Percentiles rank a stretch among this genome's conserved stretches.
These are phyloP conservation scores for Pichia eremophila DNA, from an alignment of 805 yeast species.

Conservation along the genomic window DNA sequence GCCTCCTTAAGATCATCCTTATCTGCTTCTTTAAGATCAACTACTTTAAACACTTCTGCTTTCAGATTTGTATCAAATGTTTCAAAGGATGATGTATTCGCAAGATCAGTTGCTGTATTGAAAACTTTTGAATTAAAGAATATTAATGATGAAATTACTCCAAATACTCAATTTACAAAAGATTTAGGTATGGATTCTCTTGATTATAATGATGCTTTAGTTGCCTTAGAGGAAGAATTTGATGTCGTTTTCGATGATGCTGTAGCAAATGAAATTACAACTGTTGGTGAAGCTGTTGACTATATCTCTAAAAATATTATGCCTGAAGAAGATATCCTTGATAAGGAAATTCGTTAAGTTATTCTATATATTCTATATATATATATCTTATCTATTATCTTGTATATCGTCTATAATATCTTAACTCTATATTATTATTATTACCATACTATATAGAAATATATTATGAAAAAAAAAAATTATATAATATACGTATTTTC, in stretches of 20 bases:
- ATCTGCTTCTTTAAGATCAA: not conserved
- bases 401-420: not conserved
- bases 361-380: not conserved
- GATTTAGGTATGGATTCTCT: constrained; percentile 88
- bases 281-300: constrained; percentile 51
- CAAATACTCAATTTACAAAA: constrained; percentile 43
- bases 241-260: constrained; percentile 34
- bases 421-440: too few relatives aligned
- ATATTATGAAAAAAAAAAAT: too few relatives aligned
- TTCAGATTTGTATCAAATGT: constrained; percentile 28
- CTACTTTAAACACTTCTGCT: too few relatives aligned
- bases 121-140: constrained; percentile 37
- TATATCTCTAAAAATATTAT: constrained; percentile 34
- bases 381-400: not conserved
- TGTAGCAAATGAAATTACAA: constrained; percentile 49
- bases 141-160: constrained; percentile 18
- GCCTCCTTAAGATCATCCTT: constrained; percentile 15
- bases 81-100: constrained; percentile 69
- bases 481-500: too few relatives aligned
- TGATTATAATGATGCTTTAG: constrained; percentile 91
- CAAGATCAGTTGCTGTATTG: constrained; percentile 74
- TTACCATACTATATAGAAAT: too few relatives aligned
- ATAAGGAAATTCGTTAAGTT: constrained; percentile 28
- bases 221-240: constrained; percentile 90
- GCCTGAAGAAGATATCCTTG: constrained; percentile 27